Percentiles rank a stretch among this genome's conserved stretches.
phyloP scores from a whole-genome alignment of 768 basidiomycete species.

The Antrodiella citrinella region DNA sequence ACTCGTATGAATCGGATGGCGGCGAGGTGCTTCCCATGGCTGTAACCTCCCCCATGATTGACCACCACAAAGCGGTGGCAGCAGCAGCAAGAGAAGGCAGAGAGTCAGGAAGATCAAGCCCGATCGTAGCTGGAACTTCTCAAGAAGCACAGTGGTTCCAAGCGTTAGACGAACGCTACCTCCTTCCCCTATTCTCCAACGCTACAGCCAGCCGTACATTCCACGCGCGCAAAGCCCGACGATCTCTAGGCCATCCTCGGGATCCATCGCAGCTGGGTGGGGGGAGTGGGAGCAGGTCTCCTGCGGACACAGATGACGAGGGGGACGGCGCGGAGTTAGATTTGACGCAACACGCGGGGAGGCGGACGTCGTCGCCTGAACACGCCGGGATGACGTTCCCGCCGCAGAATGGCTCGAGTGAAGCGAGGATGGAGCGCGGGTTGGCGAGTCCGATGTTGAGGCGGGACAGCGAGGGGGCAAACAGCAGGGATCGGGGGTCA shows the following conservation, averaged over 20 bases:
- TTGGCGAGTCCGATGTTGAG: constrained; percentile 57
- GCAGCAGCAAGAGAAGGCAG: constrained; percentile 6
- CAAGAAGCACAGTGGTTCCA: constrained; percentile 97
- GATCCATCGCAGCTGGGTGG: constrained; percentile 16
- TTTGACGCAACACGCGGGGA: constrained; percentile 13
- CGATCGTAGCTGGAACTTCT: too few species aligned
- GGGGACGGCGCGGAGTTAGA: constrained; percentile 24
- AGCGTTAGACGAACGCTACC: constrained; percentile 86
- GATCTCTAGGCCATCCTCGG: constrained; percentile 21
- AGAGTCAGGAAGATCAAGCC: constrained; percentile 2
- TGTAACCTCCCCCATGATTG: constrained; percentile 26
- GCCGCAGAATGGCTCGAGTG: constrained; percentile 29
- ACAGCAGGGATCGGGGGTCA: constrained; percentile 13
- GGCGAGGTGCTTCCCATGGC: constrained; percentile 72
- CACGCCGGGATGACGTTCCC: constrained; percentile 37
- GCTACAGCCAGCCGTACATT: constrained; percentile 83
- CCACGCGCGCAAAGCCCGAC: constrained; percentile 66
- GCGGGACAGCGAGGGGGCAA: constrained; percentile 24
- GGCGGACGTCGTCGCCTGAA: constrained; percentile 31
- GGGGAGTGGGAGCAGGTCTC: constrained; percentile 22
- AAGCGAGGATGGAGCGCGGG: constrained; percentile 55
- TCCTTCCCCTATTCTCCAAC: constrained; percentile 89
- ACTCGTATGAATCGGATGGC: constrained; percentile 58
- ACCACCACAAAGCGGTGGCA: not conserved
- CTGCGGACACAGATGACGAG: constrained; percentile 30